Conservation (phyloP, 148 eudicot species). For the Polygonum maritimum region DNA sequence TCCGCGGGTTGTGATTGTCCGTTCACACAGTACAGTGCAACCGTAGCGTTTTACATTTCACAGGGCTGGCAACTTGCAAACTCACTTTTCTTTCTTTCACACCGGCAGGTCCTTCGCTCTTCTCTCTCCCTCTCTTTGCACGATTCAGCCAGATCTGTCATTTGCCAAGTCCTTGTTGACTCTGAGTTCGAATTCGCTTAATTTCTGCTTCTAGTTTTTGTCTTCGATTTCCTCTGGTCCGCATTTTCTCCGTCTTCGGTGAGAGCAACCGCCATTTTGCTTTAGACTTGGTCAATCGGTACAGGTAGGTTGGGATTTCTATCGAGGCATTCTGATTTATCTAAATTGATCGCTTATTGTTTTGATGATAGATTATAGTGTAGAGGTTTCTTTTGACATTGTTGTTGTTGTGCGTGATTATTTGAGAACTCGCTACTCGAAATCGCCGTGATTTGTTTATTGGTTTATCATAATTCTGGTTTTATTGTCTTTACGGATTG, state of each 20-base stretch:
- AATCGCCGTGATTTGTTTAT: not conserved
- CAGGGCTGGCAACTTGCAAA: not conserved
- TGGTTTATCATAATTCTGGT: not conserved
- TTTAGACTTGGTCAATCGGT: not conserved
- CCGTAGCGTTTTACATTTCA: not conserved
- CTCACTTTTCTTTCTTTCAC: not conserved
- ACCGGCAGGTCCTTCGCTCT: conserved; percentile 4
- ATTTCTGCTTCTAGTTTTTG: not conserved
- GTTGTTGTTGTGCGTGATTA: not conserved
- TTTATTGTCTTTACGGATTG: not conserved
- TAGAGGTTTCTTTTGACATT: not conserved
- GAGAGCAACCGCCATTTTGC: not conserved
- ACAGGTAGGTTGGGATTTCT: not conserved
- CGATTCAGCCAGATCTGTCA: conserved; percentile 7
- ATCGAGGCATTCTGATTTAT: not conserved
- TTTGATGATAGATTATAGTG: not conserved
- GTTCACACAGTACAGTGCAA: not conserved
- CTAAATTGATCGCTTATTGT: not conserved
- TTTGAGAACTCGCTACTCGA: not conserved
- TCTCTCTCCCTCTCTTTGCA: conserved; percentile 4
- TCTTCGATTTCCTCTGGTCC: not conserved
- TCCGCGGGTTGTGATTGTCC: not conserved
- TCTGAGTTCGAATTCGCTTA: not conserved
- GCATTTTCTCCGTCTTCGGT: not conserved
- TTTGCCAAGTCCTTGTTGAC: not conserved